Evolutionary conservation across 805 yeast species (phyloP).

Genomic region (Barnettozyma vustinii): DNA sequence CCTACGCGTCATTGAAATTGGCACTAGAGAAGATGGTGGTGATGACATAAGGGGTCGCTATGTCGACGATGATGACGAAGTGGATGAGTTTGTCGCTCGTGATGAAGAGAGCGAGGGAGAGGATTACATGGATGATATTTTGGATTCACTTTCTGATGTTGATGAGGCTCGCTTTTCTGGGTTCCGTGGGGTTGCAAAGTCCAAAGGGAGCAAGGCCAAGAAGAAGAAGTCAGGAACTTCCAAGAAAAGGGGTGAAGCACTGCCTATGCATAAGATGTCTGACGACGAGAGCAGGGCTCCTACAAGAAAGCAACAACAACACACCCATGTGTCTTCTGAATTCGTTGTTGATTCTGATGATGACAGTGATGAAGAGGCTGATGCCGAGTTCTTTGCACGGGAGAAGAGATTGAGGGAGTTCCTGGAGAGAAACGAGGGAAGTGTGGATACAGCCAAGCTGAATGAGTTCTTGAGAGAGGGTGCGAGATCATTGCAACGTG

Average conservation of each 20-base stretch:
- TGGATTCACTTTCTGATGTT: slow-evolving; percentile 15
- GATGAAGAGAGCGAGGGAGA: slow-evolving; percentile 33
- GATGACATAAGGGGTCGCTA: slow-evolving; percentile 29
- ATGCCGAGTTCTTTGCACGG: slow-evolving; percentile 45
- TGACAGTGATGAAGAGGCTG: slow-evolving; percentile 53
- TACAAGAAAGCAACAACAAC: not conserved
- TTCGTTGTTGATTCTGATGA: slow-evolving; percentile 59
- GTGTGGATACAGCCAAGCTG: slow-evolving; percentile 11
- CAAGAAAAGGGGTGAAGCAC: slow-evolving; percentile 6
- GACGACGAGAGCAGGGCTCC: slow-evolving; percentile 25
- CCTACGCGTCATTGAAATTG: slow-evolving; percentile 24
- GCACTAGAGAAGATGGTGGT: slow-evolving; percentile 28
- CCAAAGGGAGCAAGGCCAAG: slow-evolving; percentile 10
- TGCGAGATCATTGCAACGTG: not conserved
- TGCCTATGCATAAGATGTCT: slow-evolving; percentile 29
- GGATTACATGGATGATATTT: slow-evolving; percentile 17
- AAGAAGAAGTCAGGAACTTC: slow-evolving; percentile 6
- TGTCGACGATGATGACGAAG: slow-evolving; percentile 33
- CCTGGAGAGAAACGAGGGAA: slow-evolving; percentile 15
- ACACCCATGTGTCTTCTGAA: slow-evolving; percentile 40
- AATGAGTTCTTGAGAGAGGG: slow-evolving; percentile 8
- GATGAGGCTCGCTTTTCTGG: slow-evolving; percentile 2
- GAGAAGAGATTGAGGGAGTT: slow-evolving; percentile 45
- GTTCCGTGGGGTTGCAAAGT: slow-evolving; percentile 21
- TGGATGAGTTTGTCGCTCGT: slow-evolving; percentile 26